A percentile compares a stretch with the other conserved stretches of the same genome.
These are phyloP conservation scores for Lachnellula subtilissima DNA, from an alignment of 2,329 filamentous ascomycete species.

Conservation along the genomic window DNA sequence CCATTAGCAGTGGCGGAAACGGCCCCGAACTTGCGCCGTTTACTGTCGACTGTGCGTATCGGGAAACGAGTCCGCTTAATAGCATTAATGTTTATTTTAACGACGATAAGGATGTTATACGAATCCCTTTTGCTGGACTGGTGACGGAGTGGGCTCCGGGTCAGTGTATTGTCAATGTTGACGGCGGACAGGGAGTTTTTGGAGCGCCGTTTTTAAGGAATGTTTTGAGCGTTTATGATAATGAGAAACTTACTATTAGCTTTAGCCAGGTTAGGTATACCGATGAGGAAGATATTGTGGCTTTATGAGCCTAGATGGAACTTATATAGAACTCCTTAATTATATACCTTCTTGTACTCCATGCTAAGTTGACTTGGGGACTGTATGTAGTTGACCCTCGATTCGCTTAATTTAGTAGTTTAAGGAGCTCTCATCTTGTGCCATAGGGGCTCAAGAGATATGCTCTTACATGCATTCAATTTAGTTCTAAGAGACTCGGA, in stretches of 20 bases:
- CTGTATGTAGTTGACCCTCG: too few relatives aligned
- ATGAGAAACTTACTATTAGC: neutral
- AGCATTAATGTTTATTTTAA: neutral
- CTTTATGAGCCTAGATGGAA: neutral
- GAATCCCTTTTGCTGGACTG: neutral
- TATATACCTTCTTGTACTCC: too few relatives aligned
- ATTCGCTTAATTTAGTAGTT: too few relatives aligned
- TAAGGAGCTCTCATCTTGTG: too few relatives aligned
- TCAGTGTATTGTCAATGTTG: neutral
- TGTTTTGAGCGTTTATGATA: neutral
- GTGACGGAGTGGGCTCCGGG: neutral
- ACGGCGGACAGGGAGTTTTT: neutral
- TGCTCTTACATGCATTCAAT: too few relatives aligned
- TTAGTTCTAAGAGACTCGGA: too few relatives aligned
- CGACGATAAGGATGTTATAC: neutral
- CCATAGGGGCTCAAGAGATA: too few relatives aligned
- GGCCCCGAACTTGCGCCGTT: neutral
- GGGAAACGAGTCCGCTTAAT: neutral
- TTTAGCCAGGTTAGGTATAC: neutral
- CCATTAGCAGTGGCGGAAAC: neutral
- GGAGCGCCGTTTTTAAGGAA: neutral
- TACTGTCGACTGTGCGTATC: neutral
- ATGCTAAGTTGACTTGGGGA: too few relatives aligned
- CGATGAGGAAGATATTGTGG: neutral
- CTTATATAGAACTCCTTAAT: too few relatives aligned